A percentile compares a stretch with the other conserved stretches of the same genome.
phyloP scores from a whole-genome alignment of 208 protist genomes.

The Naegleria lovaniensis region DNA sequence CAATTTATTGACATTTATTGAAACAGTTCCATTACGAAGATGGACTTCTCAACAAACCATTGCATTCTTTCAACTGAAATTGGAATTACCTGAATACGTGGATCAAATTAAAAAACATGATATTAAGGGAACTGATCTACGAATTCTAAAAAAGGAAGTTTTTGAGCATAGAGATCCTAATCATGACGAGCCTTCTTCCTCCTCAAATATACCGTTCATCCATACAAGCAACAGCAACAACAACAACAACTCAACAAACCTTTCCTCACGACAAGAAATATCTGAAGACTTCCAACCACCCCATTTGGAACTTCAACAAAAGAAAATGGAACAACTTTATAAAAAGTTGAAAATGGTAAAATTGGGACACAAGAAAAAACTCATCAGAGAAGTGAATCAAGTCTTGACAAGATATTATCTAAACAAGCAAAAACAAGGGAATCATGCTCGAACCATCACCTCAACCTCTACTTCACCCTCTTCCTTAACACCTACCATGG shows the following conservation, averaged over 20 bases:
- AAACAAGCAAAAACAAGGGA: background rate
- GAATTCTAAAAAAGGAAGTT: background rate
- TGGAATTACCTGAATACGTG: background rate
- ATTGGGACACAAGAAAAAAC: background rate
- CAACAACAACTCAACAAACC: too few species aligned
- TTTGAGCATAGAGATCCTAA: too few species aligned
- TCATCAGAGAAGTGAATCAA: background rate
- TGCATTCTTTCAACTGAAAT: background rate
- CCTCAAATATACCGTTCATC: too few species aligned
- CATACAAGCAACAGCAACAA: too few species aligned
- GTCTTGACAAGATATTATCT: background rate
- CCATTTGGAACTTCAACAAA: too few species aligned
- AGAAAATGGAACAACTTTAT: background rate
- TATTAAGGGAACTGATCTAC: background rate
- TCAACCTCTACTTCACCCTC: too few species aligned
- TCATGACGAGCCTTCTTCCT: too few species aligned
- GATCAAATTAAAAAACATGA: background rate
- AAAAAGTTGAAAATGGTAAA: background rate
- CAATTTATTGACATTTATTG: background rate
- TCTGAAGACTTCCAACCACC: too few species aligned
- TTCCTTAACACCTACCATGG: background rate
- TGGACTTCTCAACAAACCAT: background rate
- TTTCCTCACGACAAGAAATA: too few species aligned
- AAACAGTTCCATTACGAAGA: background rate
- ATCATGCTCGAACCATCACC: too few species aligned